Evolutionary conservation across 345 rosid species (phyloP).

Genomic region (Acer saccharum): DNA sequence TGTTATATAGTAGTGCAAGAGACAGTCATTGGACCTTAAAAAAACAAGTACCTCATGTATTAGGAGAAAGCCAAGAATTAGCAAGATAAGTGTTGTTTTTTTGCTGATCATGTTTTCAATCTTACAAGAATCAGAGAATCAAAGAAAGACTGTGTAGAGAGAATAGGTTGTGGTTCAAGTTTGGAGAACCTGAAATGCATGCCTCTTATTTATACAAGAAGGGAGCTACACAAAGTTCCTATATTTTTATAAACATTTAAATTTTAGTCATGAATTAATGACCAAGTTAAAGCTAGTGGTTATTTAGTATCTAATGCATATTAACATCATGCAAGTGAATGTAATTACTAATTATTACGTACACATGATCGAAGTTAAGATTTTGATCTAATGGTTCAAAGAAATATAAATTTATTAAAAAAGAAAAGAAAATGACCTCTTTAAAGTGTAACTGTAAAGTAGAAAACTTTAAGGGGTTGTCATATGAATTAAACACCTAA

Average conservation of each 20-base stretch:
- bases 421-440: too few species aligned
- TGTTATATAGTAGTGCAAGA: too few species aligned
- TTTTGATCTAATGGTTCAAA: too few species aligned
- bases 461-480: background rate
- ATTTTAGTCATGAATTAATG: too few species aligned
- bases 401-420: too few species aligned
- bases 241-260: too few species aligned
- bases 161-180: background rate
- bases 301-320: too few species aligned
- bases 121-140: background rate
- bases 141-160: background rate
- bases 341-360: too few species aligned
- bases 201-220: background rate
- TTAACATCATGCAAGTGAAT: background rate
- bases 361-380: background rate
- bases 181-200: background rate
- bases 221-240: too few species aligned
- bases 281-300: too few species aligned
- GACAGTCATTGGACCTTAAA: too few species aligned
- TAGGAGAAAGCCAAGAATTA: constrained; percentile 19
- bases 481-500: background rate
- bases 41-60: constrained; percentile 18
- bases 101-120: background rate
- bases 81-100: constrained; percentile 16
- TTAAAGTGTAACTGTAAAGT: too few species aligned